phyloP scores from a whole-genome alignment of 129 eudicot genomes.

The Pseudognaphalium luteoalbum region DNA sequence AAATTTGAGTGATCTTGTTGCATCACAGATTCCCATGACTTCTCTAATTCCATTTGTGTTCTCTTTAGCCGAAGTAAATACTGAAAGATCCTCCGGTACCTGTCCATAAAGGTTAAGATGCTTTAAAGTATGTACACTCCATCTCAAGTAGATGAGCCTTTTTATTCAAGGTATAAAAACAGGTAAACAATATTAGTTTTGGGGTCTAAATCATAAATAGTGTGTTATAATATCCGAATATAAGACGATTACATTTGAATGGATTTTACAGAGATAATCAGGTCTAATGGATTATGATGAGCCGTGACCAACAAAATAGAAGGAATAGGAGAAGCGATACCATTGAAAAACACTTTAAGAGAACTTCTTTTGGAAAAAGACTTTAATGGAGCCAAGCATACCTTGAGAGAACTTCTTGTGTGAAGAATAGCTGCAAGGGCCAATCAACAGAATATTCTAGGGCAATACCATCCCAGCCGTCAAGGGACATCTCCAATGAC shows the following conservation, averaged over 20 bases:
- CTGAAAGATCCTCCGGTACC: constrained; percentile 88
- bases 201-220: constrained; percentile 16
- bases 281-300: not conserved
- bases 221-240: not conserved
- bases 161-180: not conserved
- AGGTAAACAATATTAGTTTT: not conserved
- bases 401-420: constrained; percentile 95
- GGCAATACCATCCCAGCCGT: constrained; percentile 99
- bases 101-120: constrained; percentile 22
- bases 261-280: not conserved
- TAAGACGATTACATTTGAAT: constrained; percentile 1
- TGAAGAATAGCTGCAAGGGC: constrained; percentile 92
- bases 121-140: not conserved
- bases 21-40: constrained; percentile 98
- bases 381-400: constrained; percentile 38
- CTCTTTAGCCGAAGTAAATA: constrained; percentile 89
- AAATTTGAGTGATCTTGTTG: constrained; percentile 92
- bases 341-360: not conserved
- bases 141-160: constrained; percentile 4
- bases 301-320: not conserved
- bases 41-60: constrained; percentile 97
- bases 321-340: not conserved
- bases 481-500: constrained; percentile 65
- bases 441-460: constrained; percentile 92
- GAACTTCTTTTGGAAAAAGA: not conserved